These are phyloP conservation scores for Alternaria incomplexa DNA, from an alignment of 2,329 filamentous ascomycete species.

Conservation along the genomic window DNA sequence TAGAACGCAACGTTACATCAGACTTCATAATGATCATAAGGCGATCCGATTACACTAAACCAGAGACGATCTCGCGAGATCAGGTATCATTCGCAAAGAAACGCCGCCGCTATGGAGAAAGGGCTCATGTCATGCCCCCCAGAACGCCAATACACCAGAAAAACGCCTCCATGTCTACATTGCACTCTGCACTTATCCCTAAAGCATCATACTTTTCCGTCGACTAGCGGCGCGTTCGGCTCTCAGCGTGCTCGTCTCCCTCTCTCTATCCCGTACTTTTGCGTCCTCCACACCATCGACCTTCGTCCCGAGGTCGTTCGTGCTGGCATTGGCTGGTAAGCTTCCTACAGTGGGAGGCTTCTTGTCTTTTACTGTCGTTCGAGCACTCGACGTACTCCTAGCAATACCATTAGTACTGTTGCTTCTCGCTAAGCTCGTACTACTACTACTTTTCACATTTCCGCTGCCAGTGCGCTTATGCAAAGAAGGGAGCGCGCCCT, in stretches of 20 bases:
- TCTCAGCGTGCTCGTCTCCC: slow-evolving; percentile 30
- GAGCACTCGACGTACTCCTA: slow-evolving; percentile 14
- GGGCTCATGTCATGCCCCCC: neutral
- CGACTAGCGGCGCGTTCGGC: slow-evolving; percentile 48
- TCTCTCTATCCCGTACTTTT: slow-evolving; percentile 9
- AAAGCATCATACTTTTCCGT: slow-evolving; percentile 53
- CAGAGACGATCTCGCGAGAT: neutral
- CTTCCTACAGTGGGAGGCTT: neutral
- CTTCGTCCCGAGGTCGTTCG: slow-evolving; percentile 19
- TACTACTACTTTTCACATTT: slow-evolving; percentile 25
- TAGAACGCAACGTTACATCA: neutral
- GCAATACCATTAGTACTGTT: slow-evolving; percentile 18
- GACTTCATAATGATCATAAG: neutral
- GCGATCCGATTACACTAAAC: neutral
- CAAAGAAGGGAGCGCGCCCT: slow-evolving; percentile 26
- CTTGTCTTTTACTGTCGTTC: slow-evolving; percentile 27
- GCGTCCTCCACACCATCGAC: slow-evolving; percentile 8
- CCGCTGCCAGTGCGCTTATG: slow-evolving; percentile 39
- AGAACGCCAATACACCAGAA: neutral
- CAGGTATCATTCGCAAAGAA: slow-evolving; percentile 14
- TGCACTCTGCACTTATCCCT: slow-evolving; percentile 9
- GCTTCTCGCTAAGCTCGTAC: slow-evolving; percentile 11
- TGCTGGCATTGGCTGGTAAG: slow-evolving; percentile 15
- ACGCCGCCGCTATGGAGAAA: slow-evolving; percentile 12
- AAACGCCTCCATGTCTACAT: slow-evolving; percentile 3